Conservation (phyloP, 139 green algal genomes). For the Micromonas pusilla region DNA sequence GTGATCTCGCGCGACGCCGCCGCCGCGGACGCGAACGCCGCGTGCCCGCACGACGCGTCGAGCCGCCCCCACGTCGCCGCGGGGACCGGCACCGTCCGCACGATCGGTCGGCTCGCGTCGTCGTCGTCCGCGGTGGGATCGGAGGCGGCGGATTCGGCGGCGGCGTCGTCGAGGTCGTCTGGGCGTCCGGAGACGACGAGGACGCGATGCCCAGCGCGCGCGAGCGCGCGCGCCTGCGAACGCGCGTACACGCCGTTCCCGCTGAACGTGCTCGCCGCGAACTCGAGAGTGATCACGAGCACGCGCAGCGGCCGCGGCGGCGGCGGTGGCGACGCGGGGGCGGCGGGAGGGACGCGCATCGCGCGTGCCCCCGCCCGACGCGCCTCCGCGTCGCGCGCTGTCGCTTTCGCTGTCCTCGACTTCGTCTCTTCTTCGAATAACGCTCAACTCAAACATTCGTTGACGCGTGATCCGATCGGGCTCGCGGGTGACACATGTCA, state of each 20-base stretch:
- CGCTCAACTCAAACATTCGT: too few relatives aligned
- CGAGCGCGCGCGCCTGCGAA: slow-evolving; percentile 39
- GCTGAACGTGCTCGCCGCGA: slow-evolving; percentile 46
- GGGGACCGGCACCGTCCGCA: slow-evolving; percentile 39
- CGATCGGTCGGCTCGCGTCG: too few relatives aligned
- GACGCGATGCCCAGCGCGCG: background rate
- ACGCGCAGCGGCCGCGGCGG: slow-evolving; percentile 19
- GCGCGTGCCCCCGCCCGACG: too few relatives aligned
- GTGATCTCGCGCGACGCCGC: background rate
- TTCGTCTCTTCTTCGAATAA: too few relatives aligned
- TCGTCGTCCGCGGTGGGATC: background rate
- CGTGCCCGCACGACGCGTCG: slow-evolving; percentile 42
- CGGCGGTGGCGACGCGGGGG: background rate
- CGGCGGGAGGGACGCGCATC: too few relatives aligned
- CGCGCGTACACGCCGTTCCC: slow-evolving; percentile 64
- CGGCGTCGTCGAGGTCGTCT: background rate
- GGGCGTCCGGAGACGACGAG: slow-evolving; percentile 4
- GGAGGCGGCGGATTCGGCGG: background rate
- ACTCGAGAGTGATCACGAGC: slow-evolving; percentile 57
- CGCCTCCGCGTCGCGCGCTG: too few relatives aligned
- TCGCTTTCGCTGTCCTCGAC: too few relatives aligned
- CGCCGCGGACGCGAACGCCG: slow-evolving; percentile 42
- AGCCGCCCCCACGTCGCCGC: slow-evolving; percentile 47
- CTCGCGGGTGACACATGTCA: too few relatives aligned
- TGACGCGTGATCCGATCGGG: too few relatives aligned